Percentiles rank a stretch among this genome's conserved stretches.
These are phyloP conservation scores for Tylopilus sp. DNA, from an alignment of 1,284 basidiomycete species.

Conservation along the genomic window DNA sequence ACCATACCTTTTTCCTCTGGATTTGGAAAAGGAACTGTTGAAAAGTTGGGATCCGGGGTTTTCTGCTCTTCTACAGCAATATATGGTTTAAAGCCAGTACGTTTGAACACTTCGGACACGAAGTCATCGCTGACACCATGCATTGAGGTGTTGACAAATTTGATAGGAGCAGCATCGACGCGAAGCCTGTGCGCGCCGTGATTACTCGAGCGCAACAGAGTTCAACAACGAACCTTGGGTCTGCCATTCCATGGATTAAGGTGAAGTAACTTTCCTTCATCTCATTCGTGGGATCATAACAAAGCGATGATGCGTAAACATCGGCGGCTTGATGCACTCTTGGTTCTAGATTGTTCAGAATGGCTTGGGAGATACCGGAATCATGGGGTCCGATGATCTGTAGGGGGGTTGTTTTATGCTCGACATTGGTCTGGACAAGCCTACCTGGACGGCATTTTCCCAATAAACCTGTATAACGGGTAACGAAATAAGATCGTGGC, in stretches of 20 bases:
- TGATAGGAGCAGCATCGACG: conserved; percentile 25
- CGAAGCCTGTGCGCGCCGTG: conserved; percentile 12
- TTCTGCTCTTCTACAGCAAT: conserved; percentile 61
- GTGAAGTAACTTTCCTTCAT: conserved; percentile 60
- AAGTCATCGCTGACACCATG: conserved; percentile 78
- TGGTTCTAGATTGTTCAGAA: conserved; percentile 59
- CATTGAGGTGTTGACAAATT: conserved; percentile 82
- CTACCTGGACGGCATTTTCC: conserved; percentile 79
- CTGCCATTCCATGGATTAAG: conserved; percentile 41
- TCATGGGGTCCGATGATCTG: conserved; percentile 84
- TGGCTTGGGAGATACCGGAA: conserved; percentile 63
- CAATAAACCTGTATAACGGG: conserved; percentile 62
- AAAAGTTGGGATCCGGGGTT: conserved; percentile 75
- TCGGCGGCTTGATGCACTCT: conserved; percentile 42
- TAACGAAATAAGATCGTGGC: background rate
- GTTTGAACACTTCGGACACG: conserved; percentile 51
- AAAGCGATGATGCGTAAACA: conserved; percentile 38
- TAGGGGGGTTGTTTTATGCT: background rate
- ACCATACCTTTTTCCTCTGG: conserved; percentile 77
- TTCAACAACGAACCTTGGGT: conserved; percentile 38
- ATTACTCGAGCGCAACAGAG: background rate
- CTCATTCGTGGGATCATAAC: conserved; percentile 54
- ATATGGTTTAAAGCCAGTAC: conserved; percentile 57
- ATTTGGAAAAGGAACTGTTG: conserved; percentile 80
- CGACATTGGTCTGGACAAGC: conserved; percentile 1